Conservation (phyloP, 208 protist species). For the Acanthamoeba sp. region DNA sequence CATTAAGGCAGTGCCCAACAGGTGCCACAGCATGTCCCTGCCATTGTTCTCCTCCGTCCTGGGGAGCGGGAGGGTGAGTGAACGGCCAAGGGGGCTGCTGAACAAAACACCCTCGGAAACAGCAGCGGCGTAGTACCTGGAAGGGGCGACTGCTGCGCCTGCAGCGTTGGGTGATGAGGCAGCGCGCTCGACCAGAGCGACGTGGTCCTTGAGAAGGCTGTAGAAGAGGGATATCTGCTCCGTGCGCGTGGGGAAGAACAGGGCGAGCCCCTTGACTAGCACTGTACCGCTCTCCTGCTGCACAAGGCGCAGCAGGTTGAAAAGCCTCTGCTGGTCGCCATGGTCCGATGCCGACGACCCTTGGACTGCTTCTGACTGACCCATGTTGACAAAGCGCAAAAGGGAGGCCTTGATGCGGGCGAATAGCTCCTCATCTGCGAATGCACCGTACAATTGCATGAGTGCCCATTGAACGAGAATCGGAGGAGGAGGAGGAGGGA, state of each 20-base stretch:
- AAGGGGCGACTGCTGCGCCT: no score
- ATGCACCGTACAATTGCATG: background rate
- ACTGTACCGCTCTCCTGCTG: background rate
- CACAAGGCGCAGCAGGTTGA: background rate
- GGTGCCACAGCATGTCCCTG: background rate
- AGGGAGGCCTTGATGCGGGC: constrained; percentile 1
- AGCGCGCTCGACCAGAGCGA: background rate
- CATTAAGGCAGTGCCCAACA: background rate
- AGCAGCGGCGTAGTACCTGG: background rate
- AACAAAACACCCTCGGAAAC: background rate
- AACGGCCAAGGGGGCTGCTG: background rate
- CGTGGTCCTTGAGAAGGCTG: background rate
- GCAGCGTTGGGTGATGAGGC: background rate
- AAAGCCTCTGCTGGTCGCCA: background rate
- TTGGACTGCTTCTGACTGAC: no score
- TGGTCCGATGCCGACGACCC: no score
- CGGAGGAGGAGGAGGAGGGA: no score
- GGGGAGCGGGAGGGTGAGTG: background rate
- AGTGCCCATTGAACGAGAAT: background rate
- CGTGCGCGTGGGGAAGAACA: constrained; percentile 28
- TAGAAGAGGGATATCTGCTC: constrained; percentile 27
- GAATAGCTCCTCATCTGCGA: background rate
- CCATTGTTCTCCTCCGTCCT: background rate
- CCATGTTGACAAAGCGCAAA: background rate
- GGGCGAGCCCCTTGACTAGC: background rate